These are phyloP conservation scores for Pestalotiopsis sp. DNA, from an alignment of 2,329 filamentous ascomycete species.

Conservation along the genomic window DNA sequence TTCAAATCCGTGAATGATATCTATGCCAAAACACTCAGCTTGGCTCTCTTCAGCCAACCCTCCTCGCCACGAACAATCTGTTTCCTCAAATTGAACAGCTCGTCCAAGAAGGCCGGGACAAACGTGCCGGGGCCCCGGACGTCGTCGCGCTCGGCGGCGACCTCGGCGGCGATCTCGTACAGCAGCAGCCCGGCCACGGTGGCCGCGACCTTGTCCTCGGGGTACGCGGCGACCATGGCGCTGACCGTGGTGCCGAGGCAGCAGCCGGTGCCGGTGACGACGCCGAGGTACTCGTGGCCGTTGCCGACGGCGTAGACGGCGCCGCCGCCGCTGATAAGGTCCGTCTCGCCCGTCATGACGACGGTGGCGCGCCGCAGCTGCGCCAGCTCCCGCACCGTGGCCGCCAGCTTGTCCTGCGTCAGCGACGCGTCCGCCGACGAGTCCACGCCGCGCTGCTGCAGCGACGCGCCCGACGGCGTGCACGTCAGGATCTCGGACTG, in stretches of 20 bases:
- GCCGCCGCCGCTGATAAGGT: slow-evolving; percentile 76
- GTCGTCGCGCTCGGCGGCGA: slow-evolving; percentile 63
- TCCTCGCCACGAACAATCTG: slow-evolving; percentile 50
- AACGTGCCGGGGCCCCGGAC: slow-evolving; percentile 86
- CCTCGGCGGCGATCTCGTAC: slow-evolving; percentile 76
- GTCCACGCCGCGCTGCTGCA: slow-evolving; percentile 84
- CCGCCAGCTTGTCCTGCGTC: slow-evolving; percentile 55
- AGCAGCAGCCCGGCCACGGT: slow-evolving; percentile 74
- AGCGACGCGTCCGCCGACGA: slow-evolving; percentile 58
- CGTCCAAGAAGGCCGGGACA: slow-evolving; percentile 83
- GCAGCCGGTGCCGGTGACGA: slow-evolving; percentile 82
- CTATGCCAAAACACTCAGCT: slow-evolving; percentile 34
- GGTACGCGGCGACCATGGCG: slow-evolving; percentile 68
- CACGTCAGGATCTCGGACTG: slow-evolving; percentile 88
- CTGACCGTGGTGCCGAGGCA: slow-evolving; percentile 82
- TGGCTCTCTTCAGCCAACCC: slow-evolving; percentile 56
- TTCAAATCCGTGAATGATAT: not conserved
- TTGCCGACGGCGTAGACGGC: slow-evolving; percentile 72
- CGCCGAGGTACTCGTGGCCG: slow-evolving; percentile 72
- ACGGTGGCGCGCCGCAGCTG: slow-evolving; percentile 70
- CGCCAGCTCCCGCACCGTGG: slow-evolving; percentile 69
- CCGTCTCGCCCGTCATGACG: slow-evolving; percentile 79
- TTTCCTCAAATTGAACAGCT: slow-evolving; percentile 54
- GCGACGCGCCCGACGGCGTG: slow-evolving; percentile 32
- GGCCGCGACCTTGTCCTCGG: slow-evolving; percentile 70